Base-by-base conservation (phyloP, 192 early-diverging fungal species). In the Mortierella alpina region DNA sequence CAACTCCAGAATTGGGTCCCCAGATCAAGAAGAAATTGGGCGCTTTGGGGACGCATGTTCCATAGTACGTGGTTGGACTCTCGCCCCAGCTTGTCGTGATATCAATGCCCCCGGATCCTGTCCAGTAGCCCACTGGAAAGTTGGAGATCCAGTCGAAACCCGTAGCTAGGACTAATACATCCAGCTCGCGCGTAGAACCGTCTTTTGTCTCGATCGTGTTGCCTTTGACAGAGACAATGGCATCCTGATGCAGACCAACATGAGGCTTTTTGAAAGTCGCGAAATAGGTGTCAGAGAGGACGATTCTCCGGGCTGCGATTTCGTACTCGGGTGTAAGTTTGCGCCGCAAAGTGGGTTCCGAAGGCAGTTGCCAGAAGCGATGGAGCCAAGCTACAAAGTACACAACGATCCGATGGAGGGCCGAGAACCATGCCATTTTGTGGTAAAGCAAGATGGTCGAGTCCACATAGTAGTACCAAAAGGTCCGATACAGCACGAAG, bases 91-190 rank as follows among this genome's bases (percentile, higher is more conserved):
- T 59, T 15, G 45, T 59, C 13, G 77, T 13, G 22, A 80, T 80
- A 45, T 80, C 77, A 22, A 68, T 40, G 11, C 65, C 70, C 1
- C 49, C 50, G 5, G 60, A 58, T 42, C 77, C 77, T 47, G 57
- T 68, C 60, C 65, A 68, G 15, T 80, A 80, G 11, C 70, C 77
- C 2, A 46, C 45, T 4, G 77, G 77, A 52, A 72, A 80, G 47
- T 68, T 68, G 15, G 59, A n/a, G n/a, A 72, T 22, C 77, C 77
- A 80, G 15, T 72, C 61, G 60, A 83, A 88, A 6, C 85, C 88
- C 59, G 84, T 84, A 11, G 86, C 84, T 22, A 86, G 46, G 4
- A 88, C 63, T 40, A 86, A 52, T 0, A 88, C 59, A 80, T 86
- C 84, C 8, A 86, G 72, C 14, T 86, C 77, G 3, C 47, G 52